phyloP scores from a whole-genome alignment of 2,329 filamentous ascomycete genomes.

The Penicillium griseofulvum region DNA sequence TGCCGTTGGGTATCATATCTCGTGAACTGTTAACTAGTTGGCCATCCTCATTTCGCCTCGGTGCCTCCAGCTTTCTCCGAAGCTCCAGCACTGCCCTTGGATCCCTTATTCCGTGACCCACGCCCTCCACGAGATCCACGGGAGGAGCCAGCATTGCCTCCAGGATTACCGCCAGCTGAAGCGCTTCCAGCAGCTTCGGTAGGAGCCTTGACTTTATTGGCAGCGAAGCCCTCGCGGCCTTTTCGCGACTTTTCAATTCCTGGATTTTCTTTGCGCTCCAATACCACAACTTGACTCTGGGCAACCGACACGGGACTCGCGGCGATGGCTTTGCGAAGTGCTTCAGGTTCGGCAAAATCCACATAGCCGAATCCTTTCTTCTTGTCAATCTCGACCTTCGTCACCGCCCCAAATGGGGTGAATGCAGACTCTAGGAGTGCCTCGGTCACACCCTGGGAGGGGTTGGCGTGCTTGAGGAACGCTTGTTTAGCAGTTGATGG shows the following conservation, averaged over 20 bases:
- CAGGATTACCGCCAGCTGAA: background rate
- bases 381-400: constrained; percentile 86
- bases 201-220: constrained; percentile 13
- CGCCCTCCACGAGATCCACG: constrained; percentile 25
- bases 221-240: constrained; percentile 21
- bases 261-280: constrained; percentile 57
- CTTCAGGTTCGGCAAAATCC: constrained; percentile 73
- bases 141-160: constrained; percentile 13
- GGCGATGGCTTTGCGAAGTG: constrained; percentile 73
- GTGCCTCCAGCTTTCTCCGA: constrained; percentile 2
- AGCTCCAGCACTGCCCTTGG: constrained; percentile 12
- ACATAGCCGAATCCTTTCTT: constrained; percentile 94
- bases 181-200: background rate
- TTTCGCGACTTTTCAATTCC: constrained; percentile 34
- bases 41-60: background rate
- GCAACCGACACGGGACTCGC: constrained; percentile 80
- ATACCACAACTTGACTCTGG: constrained; percentile 79
- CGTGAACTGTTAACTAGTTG: constrained; percentile 1
- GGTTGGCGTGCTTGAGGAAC: constrained; percentile 79
- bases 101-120: constrained; percentile 22
- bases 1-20: constrained; percentile 7
- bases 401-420: constrained; percentile 68
- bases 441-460: constrained; percentile 89
- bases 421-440: constrained; percentile 72
- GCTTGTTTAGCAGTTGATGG: constrained; percentile 46